These are phyloP conservation scores for Didymella exigua DNA, from an alignment of 2,329 filamentous ascomycete genomes.

Conservation along the genomic window DNA sequence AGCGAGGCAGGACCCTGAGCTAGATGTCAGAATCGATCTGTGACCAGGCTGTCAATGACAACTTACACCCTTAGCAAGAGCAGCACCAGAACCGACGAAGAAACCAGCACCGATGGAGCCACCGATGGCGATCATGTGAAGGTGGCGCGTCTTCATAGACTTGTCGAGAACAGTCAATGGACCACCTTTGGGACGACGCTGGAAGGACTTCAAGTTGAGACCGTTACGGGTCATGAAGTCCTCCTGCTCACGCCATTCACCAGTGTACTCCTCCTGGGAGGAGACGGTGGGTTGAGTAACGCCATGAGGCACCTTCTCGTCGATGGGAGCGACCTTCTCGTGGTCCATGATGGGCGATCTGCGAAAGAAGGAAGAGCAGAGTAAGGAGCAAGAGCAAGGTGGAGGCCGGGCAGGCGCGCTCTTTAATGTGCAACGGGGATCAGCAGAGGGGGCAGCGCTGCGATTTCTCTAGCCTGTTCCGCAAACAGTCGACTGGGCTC, in stretches of 20 bases:
- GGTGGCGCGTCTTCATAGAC: constrained; percentile 62
- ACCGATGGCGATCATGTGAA: constrained; percentile 57
- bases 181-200: constrained; percentile 38
- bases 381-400: constrained; percentile 5
- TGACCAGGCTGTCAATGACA: constrained; percentile 44
- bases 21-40: constrained; percentile 65
- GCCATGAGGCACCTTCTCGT: constrained; percentile 36
- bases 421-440: constrained; percentile 37
- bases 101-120: constrained; percentile 68
- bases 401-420: constrained; percentile 12
- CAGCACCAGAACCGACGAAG: constrained; percentile 65
- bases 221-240: constrained; percentile 46
- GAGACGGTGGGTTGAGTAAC: constrained; percentile 22
- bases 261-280: constrained; percentile 13
- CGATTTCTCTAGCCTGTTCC: constrained; percentile 25
- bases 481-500: constrained; percentile 18
- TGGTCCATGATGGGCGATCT: constrained; percentile 34
- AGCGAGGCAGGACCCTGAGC: too few species aligned
- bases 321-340: constrained; percentile 27
- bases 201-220: constrained; percentile 44
- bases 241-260: constrained; percentile 40
- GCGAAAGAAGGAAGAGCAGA: constrained; percentile 19
- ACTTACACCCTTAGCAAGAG: constrained; percentile 57
- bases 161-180: constrained; percentile 40
- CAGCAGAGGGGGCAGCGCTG: constrained; percentile 29